A percentile compares a stretch with the other conserved stretches of the same genome.
Evolutionary conservation across 2,329 filamentous ascomycete species (phyloP).

Genomic region (Whalleya microplaca): DNA sequence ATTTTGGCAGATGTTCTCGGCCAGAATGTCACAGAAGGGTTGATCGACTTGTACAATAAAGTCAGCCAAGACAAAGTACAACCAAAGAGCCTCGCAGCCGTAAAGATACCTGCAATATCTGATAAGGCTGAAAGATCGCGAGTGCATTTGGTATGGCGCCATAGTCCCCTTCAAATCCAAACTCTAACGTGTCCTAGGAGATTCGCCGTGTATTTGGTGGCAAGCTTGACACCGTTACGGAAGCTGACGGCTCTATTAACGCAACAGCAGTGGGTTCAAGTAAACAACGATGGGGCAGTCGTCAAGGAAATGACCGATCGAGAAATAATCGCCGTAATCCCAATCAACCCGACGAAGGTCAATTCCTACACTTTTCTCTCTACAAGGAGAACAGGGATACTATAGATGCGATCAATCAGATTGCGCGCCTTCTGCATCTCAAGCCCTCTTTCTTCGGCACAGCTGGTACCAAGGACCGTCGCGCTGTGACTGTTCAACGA

Average conservation of each 20-base stretch:
- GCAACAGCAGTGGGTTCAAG: constrained; percentile 48
- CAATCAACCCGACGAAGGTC: constrained; percentile 53
- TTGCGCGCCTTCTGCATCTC: constrained; percentile 74
- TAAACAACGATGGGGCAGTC: constrained; percentile 34
- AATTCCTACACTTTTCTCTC: constrained; percentile 86
- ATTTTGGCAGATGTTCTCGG: constrained; percentile 31
- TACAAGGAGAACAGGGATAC: constrained; percentile 98
- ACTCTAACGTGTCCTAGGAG: constrained; percentile 42
- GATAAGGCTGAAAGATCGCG: constrained; percentile 34
- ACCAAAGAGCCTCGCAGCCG: constrained; percentile 21
- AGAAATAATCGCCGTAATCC: constrained; percentile 29
- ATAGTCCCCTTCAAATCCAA: neutral
- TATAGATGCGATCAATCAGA: constrained; percentile 83
- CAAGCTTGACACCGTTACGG: constrained; percentile 75
- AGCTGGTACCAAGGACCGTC: constrained; percentile 88
- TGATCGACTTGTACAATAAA: constrained; percentile 31
- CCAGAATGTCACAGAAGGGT: constrained; percentile 25
- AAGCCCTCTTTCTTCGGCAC: constrained; percentile 74
- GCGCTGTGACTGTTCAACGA: constrained; percentile 83
- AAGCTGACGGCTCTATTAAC: constrained; percentile 60
- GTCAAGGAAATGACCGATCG: constrained; percentile 27
- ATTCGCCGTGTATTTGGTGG: constrained; percentile 81
- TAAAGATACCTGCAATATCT: constrained; percentile 33
- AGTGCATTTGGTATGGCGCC: constrained; percentile 51
- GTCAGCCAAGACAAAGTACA: constrained; percentile 22